Percentiles rank a stretch among this genome's conserved stretches.
phyloP scores from a whole-genome alignment of 768 basidiomycete genomes.

The Hemileccinum impolitum region DNA sequence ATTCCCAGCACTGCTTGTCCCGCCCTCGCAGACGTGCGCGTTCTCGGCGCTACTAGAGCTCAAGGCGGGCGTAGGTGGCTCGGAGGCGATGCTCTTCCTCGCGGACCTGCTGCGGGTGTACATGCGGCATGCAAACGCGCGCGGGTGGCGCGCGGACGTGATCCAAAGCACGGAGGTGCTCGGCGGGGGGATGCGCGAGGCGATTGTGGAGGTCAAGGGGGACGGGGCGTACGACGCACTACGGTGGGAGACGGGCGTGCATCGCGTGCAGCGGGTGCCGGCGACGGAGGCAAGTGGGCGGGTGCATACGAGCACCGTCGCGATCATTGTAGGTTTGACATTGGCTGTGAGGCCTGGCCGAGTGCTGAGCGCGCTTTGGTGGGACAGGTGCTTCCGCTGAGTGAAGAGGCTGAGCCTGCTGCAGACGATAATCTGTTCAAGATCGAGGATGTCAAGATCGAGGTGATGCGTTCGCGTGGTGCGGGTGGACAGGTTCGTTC shows the following conservation, averaged over 20 bases:
- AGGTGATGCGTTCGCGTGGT: slow-evolving; percentile 96
- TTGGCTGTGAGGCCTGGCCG: not conserved
- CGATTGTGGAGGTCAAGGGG: slow-evolving; percentile 76
- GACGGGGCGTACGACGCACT: slow-evolving; percentile 74
- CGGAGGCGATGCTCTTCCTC: slow-evolving; percentile 82
- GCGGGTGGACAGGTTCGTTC: slow-evolving; percentile 86
- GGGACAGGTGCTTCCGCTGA: slow-evolving; percentile 68
- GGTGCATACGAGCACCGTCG: slow-evolving; percentile 89
- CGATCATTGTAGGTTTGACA: slow-evolving; percentile 63
- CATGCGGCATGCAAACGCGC: slow-evolving; percentile 50
- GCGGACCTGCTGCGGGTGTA: slow-evolving; percentile 83
- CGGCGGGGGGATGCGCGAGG: slow-evolving; percentile 71
- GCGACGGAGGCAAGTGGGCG: slow-evolving; percentile 85
- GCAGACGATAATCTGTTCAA: slow-evolving; percentile 62
- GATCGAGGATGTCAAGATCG: slow-evolving; percentile 85
- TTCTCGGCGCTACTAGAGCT: slow-evolving; percentile 85
- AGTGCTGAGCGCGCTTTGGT: not conserved
- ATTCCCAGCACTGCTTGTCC: slow-evolving; percentile 73
- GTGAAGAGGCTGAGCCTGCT: slow-evolving; percentile 57
- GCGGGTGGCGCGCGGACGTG: slow-evolving; percentile 60
- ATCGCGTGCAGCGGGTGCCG: slow-evolving; percentile 92
- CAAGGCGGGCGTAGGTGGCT: slow-evolving; percentile 90
- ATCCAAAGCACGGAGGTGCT: slow-evolving; percentile 58
- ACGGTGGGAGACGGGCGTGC: slow-evolving; percentile 92
- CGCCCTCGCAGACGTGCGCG: slow-evolving; percentile 58